phyloP scores from a whole-genome alignment of 2,329 filamentous ascomycete species.

The Metarhizium sp. region DNA sequence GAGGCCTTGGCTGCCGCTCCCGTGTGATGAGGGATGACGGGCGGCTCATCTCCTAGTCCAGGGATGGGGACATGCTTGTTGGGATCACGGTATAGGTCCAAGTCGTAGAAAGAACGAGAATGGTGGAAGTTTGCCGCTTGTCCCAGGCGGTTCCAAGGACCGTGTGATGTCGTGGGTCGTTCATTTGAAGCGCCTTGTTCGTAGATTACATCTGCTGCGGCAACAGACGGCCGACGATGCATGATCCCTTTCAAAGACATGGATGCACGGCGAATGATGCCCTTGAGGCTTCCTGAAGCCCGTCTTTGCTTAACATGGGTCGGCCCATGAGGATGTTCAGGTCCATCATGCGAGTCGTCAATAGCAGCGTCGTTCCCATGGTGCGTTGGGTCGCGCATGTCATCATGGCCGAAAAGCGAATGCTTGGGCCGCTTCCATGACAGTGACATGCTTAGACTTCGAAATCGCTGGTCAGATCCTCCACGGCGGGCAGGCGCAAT shows the following conservation, averaged over 20 bases:
- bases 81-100: slow-evolving; percentile 21
- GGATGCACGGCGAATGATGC: slow-evolving; percentile 46
- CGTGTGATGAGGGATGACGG: slow-evolving; percentile 49
- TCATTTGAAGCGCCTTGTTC: slow-evolving; percentile 16
- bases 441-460: slow-evolving; percentile 41
- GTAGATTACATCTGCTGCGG: slow-evolving; percentile 19
- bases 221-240: slow-evolving; percentile 35
- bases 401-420: slow-evolving; percentile 25
- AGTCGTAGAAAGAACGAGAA: slow-evolving; percentile 34
- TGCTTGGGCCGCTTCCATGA: slow-evolving; percentile 41
- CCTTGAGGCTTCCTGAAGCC: slow-evolving; percentile 31
- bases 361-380: slow-evolving; percentile 22
- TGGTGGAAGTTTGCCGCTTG: slow-evolving; percentile 43
- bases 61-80: slow-evolving; percentile 32
- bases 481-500: not conserved
- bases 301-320: slow-evolving; percentile 17
- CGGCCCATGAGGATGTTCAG: slow-evolving; percentile 13
- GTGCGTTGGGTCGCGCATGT: slow-evolving; percentile 18
- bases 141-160: slow-evolving; percentile 41
- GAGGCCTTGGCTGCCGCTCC: slow-evolving; percentile 54
- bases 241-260: slow-evolving; percentile 44
- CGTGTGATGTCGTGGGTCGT: slow-evolving; percentile 38
- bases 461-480: slow-evolving; percentile 26
- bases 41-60: slow-evolving; percentile 43
- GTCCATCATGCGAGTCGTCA: slow-evolving; percentile 19